Evolutionary conservation across 2,329 filamentous ascomycete genomes (phyloP), one percentile per base, ranked within the genome.

Genomic region (Colletotrichum sp.): DNA sequence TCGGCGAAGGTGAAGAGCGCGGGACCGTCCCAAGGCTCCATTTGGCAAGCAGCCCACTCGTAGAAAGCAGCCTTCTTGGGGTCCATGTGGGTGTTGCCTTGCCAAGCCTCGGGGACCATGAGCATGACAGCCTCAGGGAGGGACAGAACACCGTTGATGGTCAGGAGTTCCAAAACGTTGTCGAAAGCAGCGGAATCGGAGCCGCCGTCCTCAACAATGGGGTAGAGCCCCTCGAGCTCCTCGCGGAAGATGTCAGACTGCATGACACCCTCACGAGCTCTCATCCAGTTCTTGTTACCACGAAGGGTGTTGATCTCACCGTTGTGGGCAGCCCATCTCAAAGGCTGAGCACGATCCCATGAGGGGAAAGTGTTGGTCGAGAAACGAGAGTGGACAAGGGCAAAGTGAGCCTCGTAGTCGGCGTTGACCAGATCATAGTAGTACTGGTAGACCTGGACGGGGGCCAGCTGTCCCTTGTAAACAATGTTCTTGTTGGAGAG

Each of bases 201-300:
- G 77, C 96, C 96, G 80, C 96, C 96, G 82, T 98, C 96, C 86
- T 98, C 96, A 70, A 98, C 95, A 80, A 98, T 96, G 28, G 96
- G 96, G 84, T 98, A 98, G 73, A 98, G 91, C 80, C 90, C 87
- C 85, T 98, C 96, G 18, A 98, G 92, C 82, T 98, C 96, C 32
- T 98, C 95, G 78, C 95, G 95, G 83, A 98, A 98, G 70, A 98
- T 89, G 79, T 96, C 93, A 3, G 96, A 98, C 83, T 95, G 94
- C 91, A 98, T 94, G 78, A 98, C 93, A 85, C 96, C 96, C 87
- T 98, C 96, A 82, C 96, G 93, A 77, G 96, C 96, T 80, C 96
- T 94, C 96, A 98, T 98, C 96, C 96, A 98, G 87, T 98, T 98
- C 91, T 98, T 98, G 89, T 98, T 98, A 77, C 96, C 96, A 83